Conservation (phyloP, 805 yeast genomes). For the Teunomyces stri region DNA sequence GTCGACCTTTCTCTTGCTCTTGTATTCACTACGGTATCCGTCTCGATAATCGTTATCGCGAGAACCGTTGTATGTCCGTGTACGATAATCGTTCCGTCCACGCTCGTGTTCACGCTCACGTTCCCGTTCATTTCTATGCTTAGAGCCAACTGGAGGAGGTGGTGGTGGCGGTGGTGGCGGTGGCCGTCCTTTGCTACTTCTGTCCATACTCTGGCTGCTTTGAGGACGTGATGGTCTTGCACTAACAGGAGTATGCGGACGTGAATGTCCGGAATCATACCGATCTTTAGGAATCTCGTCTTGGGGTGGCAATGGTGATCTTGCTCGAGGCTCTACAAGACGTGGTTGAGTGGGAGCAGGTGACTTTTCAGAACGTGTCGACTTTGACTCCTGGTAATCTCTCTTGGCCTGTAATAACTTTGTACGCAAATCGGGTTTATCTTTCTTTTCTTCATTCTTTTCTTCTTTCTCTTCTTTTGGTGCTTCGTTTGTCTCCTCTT, state of each 20-base stretch:
- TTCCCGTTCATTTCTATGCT: slow-evolving; percentile 9
- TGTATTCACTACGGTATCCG: slow-evolving; percentile 1
- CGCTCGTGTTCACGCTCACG: slow-evolving; percentile 6
- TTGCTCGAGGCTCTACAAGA: slow-evolving; percentile 7
- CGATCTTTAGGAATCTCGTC: slow-evolving; percentile 11
- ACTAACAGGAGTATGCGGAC: neutral
- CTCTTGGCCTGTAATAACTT: slow-evolving; percentile 22
- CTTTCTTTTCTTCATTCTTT: neutral
- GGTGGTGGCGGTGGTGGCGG: slow-evolving; percentile 15
- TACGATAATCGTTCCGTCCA: slow-evolving; percentile 4
- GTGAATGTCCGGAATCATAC: neutral
- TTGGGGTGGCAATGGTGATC: slow-evolving; percentile 25
- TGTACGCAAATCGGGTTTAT: slow-evolving; percentile 16
- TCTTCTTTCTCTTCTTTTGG: slow-evolving; percentile 7
- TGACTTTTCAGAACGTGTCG: slow-evolving; percentile 1
- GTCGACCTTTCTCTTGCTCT: slow-evolving; percentile 5
- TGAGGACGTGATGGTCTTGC: neutral
- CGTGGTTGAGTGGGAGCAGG: slow-evolving; percentile 2
- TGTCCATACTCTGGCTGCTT: slow-evolving; percentile 2
- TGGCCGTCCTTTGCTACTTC: neutral
- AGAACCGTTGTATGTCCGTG: neutral
- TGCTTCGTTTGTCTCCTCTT: slow-evolving; percentile 9
- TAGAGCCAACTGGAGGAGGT: slow-evolving; percentile 17
- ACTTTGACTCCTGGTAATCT: slow-evolving; percentile 14
- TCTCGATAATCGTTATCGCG: slow-evolving; percentile 7